A percentile compares a stretch with the other conserved stretches of the same genome.
These are phyloP conservation scores for Phalaenopsis aphrodite DNA, from an alignment of 106 monocot genomes.

Conservation along the genomic window DNA sequence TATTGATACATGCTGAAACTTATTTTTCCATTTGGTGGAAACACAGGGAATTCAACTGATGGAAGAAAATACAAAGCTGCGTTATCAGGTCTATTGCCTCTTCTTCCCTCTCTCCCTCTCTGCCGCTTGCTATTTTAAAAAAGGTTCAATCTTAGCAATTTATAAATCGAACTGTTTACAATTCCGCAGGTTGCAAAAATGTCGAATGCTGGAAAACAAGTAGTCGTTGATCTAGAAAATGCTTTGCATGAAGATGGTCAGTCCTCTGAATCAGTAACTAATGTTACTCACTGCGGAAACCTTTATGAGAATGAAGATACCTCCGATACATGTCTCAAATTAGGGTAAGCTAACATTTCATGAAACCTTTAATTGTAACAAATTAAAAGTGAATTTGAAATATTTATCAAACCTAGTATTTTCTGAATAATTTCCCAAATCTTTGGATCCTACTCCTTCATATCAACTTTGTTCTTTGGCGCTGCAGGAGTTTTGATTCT, in stretches of 20 bases:
- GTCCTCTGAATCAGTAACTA: conserved; percentile 56
- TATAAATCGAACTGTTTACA: too few species aligned
- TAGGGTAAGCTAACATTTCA: conserved; percentile 17
- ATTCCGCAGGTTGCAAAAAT: conserved; percentile 35
- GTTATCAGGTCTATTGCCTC: conserved; percentile 31
- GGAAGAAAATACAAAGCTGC: conserved; percentile 55
- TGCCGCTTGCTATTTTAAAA: too few species aligned
- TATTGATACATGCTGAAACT: background rate
- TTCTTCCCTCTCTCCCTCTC: background rate
- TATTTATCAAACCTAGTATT: too few species aligned
- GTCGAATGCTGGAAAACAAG: conserved; percentile 23
- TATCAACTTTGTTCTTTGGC: too few species aligned
- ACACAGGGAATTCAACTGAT: conserved; percentile 43
- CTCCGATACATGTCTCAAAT: conserved; percentile 50
- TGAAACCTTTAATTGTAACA: too few species aligned
- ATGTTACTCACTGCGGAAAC: conserved; percentile 14
- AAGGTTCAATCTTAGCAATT: too few species aligned
- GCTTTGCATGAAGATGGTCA: conserved; percentile 41
- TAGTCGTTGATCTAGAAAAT: conserved; percentile 26
- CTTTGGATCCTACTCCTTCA: too few species aligned
- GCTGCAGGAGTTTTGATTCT: too few species aligned
- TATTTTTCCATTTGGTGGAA: background rate
- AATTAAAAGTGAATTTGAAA: too few species aligned
- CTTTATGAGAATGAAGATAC: conserved; percentile 38
- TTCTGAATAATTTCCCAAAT: too few species aligned